Evolutionary conservation across 768 basidiomycete species (phyloP), one percentile per base, ranked within the genome.

Genomic region (Russula lepida): DNA sequence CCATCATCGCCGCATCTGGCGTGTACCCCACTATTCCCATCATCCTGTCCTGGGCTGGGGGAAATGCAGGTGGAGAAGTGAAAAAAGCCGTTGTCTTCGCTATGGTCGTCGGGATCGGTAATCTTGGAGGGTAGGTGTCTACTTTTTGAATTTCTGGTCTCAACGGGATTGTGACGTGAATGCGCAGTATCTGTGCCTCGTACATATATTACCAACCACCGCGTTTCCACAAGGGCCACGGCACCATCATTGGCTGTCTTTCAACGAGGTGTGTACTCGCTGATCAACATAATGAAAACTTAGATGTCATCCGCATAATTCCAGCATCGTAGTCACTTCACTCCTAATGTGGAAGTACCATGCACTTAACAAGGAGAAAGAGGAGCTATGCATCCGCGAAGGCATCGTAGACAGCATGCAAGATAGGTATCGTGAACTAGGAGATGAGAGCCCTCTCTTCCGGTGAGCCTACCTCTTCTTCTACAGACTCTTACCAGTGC

Each of bases 391-490:
- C 63, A 69, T 69, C 6, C 70, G 71, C 5, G 74, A 77, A 55
- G 75, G 75, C 3, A 79, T 85, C 53, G 74, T 74, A 8, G 71
- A 74, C 13, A 73, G 69, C 48, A 71, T 69, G 48, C 69, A 65
- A 53, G 73, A 73, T 6, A 75, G 80, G 44, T 83, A 79, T 64
- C 71, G 68, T 39, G 70, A 81, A 6, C 71, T 83, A 70, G 83
- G 81, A 6, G 80, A 80, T 61, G 71, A 77, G 41, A 82, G 80
- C 58, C 83, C 84, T 46, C 71, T 85, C 39, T 84, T 81, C 73
- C 77, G 80, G 79, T 79, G 52, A 46, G 66, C 35, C 4, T 47
- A 37, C 17, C 9, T 37, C 17, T 28, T 27, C 28, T 33, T 7
- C 2, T 30, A 13, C n/a, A n/a, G n/a, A n/a, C n/a, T n/a, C n/a